Conservation (phyloP, 2,329 filamentous ascomycete species). For the Alternaria dauci region DNA sequence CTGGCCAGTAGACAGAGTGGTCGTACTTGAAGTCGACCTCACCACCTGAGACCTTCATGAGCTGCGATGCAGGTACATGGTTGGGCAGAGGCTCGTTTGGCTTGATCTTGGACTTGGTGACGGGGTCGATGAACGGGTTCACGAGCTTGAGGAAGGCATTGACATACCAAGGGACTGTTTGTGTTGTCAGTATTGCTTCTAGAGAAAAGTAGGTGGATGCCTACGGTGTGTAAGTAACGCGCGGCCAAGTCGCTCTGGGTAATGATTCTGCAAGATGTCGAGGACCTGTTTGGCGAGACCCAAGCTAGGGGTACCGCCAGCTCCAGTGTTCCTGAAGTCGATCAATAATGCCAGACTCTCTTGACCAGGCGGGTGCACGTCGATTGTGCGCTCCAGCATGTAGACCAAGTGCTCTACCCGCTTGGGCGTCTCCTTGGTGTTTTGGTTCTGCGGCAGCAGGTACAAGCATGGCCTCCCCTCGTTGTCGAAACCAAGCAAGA, state of each 20-base stretch:
- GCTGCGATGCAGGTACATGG: slow-evolving; percentile 81
- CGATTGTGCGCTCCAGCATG: slow-evolving; percentile 90
- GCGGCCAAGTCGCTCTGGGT: slow-evolving; percentile 88
- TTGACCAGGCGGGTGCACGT: slow-evolving; percentile 85
- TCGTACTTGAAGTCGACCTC: slow-evolving; percentile 91
- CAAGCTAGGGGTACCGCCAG: slow-evolving; percentile 78
- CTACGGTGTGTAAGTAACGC: slow-evolving; percentile 88
- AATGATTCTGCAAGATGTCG: slow-evolving; percentile 91
- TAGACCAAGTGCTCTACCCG: slow-evolving; percentile 95
- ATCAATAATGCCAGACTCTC: slow-evolving; percentile 88
- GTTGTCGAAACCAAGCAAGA: slow-evolving; percentile 87
- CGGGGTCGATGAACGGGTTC: slow-evolving; percentile 93
- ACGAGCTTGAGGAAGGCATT: slow-evolving; percentile 96
- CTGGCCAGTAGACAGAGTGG: slow-evolving; percentile 88
- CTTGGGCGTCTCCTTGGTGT: slow-evolving; percentile 84
- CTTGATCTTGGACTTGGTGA: slow-evolving; percentile 93
- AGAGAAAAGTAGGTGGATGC: slow-evolving; percentile 36
- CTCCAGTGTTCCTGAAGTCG: slow-evolving; percentile 85
- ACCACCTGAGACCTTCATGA: slow-evolving; percentile 81
- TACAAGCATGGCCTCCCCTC: slow-evolving; percentile 88
- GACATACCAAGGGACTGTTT: slow-evolving; percentile 84
- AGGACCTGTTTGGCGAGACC: slow-evolving; percentile 83
- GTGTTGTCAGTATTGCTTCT: slow-evolving; percentile 8
- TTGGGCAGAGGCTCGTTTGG: slow-evolving; percentile 92
- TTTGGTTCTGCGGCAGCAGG: slow-evolving; percentile 87